Base-by-base conservation (phyloP, 352 stramenopile species). In the Elongisporangium senticosum region DNA sequence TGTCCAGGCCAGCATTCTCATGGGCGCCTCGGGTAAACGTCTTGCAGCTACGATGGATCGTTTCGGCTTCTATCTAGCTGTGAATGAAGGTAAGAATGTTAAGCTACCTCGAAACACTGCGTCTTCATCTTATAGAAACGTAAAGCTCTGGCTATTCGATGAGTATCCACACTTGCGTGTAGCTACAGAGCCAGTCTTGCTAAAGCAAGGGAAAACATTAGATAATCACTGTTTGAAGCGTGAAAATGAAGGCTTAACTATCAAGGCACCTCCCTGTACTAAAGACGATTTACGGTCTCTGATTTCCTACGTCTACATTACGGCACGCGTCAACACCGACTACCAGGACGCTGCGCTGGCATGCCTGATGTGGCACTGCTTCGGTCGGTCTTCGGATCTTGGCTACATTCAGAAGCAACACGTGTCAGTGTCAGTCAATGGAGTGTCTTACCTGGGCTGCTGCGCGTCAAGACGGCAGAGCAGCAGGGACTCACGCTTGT, bases 151-250 rank as follows among this genome's bases (percentile, higher is more conserved):
- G 50, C 20, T 55, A 13, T 64, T 63, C 50, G 50, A 55, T 13
- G 19, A 43, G 40, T 51, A 50, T 19, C 58, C 51, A 26, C 39
- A 51, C 17, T 22, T 59, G 1, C 37, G 58, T 26, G 26, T 64
- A 15, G 22, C 51, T n/a, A 59, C 58, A 14, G 49, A 62, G 50
- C 19, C 59, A 14, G 49, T 39, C 28, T 39, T 70, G 23, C 37
- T 66, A 2, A 54, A 63, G 19, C 56, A 60, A 53, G 52, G n/a
- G 5, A 54, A 59, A 24, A 67, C 48, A 0, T 51, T 67, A 6
- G 59, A 67, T 13, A 28, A 54, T 0, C 52, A 72, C 24, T 68
- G 57, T 13, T 14, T 61, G 2, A 68, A 72, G 51, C 49, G 55
- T 19, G 49, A 21, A 7, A 47, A 61, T 8, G 56, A 50, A 4